Conservation (phyloP, 805 yeast species). For the Cyberlindnera xishuangbannaensis region DNA sequence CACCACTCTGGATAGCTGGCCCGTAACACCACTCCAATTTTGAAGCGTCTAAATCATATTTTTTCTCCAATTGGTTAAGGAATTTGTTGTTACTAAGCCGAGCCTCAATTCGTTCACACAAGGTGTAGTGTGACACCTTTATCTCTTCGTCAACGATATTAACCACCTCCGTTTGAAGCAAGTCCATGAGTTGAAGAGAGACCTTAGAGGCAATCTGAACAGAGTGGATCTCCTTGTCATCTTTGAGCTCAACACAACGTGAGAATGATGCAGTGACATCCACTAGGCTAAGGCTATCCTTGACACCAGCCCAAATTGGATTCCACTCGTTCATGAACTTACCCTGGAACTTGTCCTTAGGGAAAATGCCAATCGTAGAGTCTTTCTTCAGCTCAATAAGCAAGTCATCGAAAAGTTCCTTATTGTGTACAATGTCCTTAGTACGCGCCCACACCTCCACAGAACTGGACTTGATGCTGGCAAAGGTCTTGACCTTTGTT, state of each 20-base stretch:
- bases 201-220: constrained; percentile 70
- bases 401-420: constrained; percentile 55
- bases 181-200: constrained; percentile 72
- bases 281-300: constrained; percentile 37
- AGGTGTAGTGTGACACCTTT: constrained; percentile 62
- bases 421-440: constrained; percentile 76
- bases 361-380: constrained; percentile 56
- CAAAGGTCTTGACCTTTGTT: constrained; percentile 78
- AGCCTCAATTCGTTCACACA: constrained; percentile 72
- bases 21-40: constrained; percentile 90
- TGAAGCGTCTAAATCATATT: constrained; percentile 64
- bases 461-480: constrained; percentile 44
- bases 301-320: constrained; percentile 32
- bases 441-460: constrained; percentile 65
- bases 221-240: constrained; percentile 64
- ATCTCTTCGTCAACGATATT: constrained; percentile 80
- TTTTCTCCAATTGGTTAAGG: constrained; percentile 49
- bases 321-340: constrained; percentile 82
- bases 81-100: constrained; percentile 77
- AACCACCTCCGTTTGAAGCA: constrained; percentile 84
- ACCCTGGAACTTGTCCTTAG: constrained; percentile 76
- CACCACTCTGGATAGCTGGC: constrained; percentile 87
- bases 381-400: constrained; percentile 36
- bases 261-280: constrained; percentile 54
- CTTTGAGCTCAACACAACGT: constrained; percentile 65